phyloP scores from a whole-genome alignment of 176 grass and related monocot genomes.

The Oryza brachyantha region DNA sequence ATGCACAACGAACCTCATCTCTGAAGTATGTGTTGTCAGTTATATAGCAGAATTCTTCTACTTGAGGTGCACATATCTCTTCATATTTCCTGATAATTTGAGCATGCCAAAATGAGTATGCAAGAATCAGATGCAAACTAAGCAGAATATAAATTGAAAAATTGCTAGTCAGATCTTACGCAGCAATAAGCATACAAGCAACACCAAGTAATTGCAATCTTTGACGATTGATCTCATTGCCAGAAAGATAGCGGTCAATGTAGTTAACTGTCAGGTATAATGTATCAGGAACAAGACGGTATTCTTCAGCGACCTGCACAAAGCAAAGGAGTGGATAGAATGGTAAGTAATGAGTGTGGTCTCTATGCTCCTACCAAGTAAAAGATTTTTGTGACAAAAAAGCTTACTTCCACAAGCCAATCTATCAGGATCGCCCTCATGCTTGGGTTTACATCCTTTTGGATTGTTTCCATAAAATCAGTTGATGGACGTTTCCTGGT shows the following conservation, averaged over 20 bases:
- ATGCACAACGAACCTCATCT: conserved; percentile 61
- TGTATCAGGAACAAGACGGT: conserved; percentile 91
- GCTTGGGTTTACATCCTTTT: conserved; percentile 87
- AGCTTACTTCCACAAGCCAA: conserved; percentile 96
- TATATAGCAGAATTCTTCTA: conserved; percentile 99
- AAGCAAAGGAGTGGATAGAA: background rate
- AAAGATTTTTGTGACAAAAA: background rate
- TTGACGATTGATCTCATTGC: conserved; percentile 90
- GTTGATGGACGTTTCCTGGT: conserved; percentile 78
- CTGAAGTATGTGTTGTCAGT: conserved; percentile 99
- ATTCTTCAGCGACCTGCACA: conserved; percentile 92
- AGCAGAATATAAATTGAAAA: background rate
- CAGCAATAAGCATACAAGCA: conserved; percentile 94
- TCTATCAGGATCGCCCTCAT: conserved; percentile 97
- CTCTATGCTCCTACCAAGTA: background rate
- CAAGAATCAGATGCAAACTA: conserved; percentile 8
- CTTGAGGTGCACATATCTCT: conserved; percentile 97
- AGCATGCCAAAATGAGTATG: conserved; percentile 10
- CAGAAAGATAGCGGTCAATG: conserved; percentile 90
- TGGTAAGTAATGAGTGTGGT: background rate
- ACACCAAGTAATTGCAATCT: conserved; percentile 94
- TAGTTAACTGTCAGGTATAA: conserved; percentile 91
- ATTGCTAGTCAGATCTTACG: conserved; percentile 58
- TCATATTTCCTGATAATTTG: conserved; percentile 80
- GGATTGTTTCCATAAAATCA: conserved; percentile 87